Conservation (phyloP, 176 grass and related monocot genomes). For the Paspalum notatum region DNA sequence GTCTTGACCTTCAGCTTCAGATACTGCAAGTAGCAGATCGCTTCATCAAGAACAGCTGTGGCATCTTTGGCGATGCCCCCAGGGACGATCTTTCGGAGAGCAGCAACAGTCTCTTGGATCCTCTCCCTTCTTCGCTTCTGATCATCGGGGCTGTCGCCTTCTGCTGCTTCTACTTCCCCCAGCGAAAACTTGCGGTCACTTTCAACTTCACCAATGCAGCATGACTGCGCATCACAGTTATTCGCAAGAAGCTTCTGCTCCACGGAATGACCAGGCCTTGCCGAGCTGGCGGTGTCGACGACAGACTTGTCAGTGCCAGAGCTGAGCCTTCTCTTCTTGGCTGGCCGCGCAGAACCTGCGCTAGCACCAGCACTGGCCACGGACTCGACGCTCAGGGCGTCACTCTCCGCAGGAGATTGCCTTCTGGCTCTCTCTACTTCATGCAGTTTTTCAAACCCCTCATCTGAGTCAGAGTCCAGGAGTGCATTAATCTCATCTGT, state of each 20-base stretch:
- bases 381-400: slow-evolving; percentile 48
- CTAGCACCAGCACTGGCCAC: slow-evolving; percentile 50
- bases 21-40: slow-evolving; percentile 87
- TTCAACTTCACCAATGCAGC: slow-evolving; percentile 65
- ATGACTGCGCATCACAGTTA: slow-evolving; percentile 58
- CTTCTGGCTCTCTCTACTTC: slow-evolving; percentile 40
- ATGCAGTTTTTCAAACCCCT: slow-evolving; percentile 45
- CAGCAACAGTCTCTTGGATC: slow-evolving; percentile 83
- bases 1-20: slow-evolving; percentile 89
- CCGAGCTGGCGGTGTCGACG: slow-evolving; percentile 82
- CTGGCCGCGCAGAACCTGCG: slow-evolving; percentile 39
- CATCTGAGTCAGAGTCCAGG: slow-evolving; percentile 82
- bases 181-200: slow-evolving; percentile 37
- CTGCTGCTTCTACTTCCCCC: slow-evolving; percentile 44
- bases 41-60: slow-evolving; percentile 83
- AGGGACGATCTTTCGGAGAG: slow-evolving; percentile 84
- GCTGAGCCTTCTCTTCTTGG: slow-evolving; percentile 75
- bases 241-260: slow-evolving; percentile 48
- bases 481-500: slow-evolving; percentile 85
- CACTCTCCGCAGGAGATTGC: slow-evolving; percentile 38
- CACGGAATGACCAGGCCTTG: slow-evolving; percentile 43
- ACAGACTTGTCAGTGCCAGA: slow-evolving; percentile 63
- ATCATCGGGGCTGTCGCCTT: slow-evolving; percentile 43
- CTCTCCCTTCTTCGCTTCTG: slow-evolving; percentile 65
- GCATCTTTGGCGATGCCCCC: slow-evolving; percentile 77